Percentiles rank a stretch among this genome's conserved stretches.
These are phyloP conservation scores for Suhomyces panamericanus DNA, from an alignment of 1,139 yeast genomes.

Conservation along the genomic window DNA sequence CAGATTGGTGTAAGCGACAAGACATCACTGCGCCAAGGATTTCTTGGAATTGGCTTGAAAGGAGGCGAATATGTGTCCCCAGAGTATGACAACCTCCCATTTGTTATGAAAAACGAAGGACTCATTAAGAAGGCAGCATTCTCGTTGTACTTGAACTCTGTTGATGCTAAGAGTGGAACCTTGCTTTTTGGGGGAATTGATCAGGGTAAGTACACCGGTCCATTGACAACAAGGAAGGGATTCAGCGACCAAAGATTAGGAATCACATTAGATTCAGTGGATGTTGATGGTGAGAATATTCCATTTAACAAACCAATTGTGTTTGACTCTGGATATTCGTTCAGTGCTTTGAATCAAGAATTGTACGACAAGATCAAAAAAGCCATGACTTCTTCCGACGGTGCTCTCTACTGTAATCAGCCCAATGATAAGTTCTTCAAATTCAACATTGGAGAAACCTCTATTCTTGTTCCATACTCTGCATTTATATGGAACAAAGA, in stretches of 20 bases:
- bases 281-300: not conserved
- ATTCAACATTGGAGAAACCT: slow-evolving; percentile 4
- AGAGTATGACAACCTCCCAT: slow-evolving; percentile 21
- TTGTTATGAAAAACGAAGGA: slow-evolving; percentile 23
- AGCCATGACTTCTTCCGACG: not conserved
- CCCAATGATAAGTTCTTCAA: not conserved
- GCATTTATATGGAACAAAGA: not conserved
- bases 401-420: slow-evolving; percentile 1
- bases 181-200: slow-evolving; percentile 25
- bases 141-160: slow-evolving; percentile 22
- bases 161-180: slow-evolving; percentile 15
- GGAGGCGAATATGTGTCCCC: not conserved
- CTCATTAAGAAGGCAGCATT: slow-evolving; percentile 21
- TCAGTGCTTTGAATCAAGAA: not conserved
- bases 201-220: slow-evolving; percentile 20
- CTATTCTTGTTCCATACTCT: slow-evolving; percentile 5
- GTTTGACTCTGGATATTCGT: slow-evolving; percentile 9
- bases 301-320: not conserved
- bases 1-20: slow-evolving; percentile 22
- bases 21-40: slow-evolving; percentile 17
- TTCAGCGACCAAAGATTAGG: not conserved
- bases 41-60: slow-evolving; percentile 42
- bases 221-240: slow-evolving; percentile 13
- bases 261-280: slow-evolving; percentile 1
- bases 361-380: not conserved